Conservation (phyloP, 2,329 filamentous ascomycete species). For the Fusarium foetens region DNA sequence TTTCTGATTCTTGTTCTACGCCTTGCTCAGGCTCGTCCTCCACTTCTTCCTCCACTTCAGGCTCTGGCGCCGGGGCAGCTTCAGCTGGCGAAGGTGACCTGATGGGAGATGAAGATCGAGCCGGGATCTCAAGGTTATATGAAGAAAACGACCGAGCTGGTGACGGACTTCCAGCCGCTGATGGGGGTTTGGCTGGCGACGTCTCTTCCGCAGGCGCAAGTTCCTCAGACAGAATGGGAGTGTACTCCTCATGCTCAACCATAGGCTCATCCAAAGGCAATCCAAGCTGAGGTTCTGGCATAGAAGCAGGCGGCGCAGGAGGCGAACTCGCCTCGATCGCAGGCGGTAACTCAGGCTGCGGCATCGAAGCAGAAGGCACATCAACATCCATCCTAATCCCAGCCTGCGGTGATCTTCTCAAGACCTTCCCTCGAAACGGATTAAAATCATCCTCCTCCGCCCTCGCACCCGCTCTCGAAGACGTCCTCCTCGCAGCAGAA, state of each 20-base stretch:
- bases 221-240: not conserved
- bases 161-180: conserved; percentile 4
- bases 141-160: conserved; percentile 16
- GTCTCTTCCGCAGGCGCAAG: not conserved
- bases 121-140: conserved; percentile 1
- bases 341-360: conserved; percentile 19
- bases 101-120: not conserved
- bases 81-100: not conserved
- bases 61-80: not conserved
- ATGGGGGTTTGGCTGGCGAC: not conserved
- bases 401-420: conserved; percentile 47
- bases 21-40: not conserved
- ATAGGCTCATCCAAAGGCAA: not conserved
- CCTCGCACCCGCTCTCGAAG: conserved; percentile 58
- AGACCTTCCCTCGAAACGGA: conserved; percentile 45
- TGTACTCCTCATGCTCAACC: not conserved
- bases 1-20: not conserved
- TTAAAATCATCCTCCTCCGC: conserved; percentile 44
- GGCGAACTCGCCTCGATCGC: conserved; percentile 4
- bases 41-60: not conserved
- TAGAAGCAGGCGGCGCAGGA: conserved; percentile 16
- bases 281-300: conserved; percentile 7
- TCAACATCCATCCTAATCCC: conserved; percentile 29
- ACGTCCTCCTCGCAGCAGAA: conserved; percentile 53
- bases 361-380: conserved; percentile 29